Evolutionary conservation across 148 eudicot genomes (phyloP).

Genomic region (Bassia scoparia): DNA sequence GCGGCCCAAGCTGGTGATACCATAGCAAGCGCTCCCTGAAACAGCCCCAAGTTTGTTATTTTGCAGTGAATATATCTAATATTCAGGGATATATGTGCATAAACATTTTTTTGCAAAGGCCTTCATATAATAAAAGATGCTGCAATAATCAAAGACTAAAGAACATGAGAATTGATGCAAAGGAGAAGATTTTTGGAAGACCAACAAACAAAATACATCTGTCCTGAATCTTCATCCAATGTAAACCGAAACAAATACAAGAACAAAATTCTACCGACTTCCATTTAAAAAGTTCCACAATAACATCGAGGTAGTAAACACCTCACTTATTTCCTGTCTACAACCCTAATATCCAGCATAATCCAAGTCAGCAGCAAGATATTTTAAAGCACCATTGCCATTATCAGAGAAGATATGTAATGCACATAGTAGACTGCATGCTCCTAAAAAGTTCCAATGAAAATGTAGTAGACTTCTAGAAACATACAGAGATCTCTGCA

Average conservation of each 20-base stretch:
- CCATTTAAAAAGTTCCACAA: neutral
- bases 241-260: neutral
- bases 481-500: too few species aligned
- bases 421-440: too few species aligned
- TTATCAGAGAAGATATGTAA: neutral
- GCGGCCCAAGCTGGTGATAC: constrained; percentile 96
- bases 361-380: neutral
- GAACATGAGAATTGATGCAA: neutral
- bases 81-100: neutral
- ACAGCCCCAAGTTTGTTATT: constrained; percentile 18
- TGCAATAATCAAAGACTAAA: neutral
- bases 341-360: neutral
- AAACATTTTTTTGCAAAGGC: too few species aligned
- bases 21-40: constrained; percentile 97
- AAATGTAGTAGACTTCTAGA: too few species aligned
- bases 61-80: neutral
- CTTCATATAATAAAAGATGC: neutral
- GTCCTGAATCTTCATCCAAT: neutral
- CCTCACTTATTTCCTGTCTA: neutral
- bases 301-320: neutral
- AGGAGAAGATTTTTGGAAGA: neutral
- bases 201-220: neutral
- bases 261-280: neutral
- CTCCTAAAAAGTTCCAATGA: too few species aligned
- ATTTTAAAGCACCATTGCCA: neutral